These are phyloP conservation scores for Stipa capillata DNA, from an alignment of 176 grass and related monocot species.

Conservation along the genomic window DNA sequence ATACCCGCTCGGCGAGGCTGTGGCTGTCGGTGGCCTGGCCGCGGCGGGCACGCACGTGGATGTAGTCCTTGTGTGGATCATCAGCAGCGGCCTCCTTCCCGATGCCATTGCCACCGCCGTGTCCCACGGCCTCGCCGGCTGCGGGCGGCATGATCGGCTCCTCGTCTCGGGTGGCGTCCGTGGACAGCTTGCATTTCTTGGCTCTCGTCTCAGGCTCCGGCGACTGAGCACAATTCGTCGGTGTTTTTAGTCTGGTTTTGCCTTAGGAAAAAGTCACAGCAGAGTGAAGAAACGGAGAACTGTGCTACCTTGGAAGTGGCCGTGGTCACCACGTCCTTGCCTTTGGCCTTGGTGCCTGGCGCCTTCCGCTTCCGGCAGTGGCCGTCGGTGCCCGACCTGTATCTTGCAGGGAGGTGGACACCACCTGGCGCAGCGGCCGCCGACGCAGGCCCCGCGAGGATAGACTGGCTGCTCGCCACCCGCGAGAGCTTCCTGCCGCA, in stretches of 20 bases:
- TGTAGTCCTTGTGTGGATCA: slow-evolving; percentile 51
- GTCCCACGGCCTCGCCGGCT: not conserved
- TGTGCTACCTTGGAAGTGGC: not conserved
- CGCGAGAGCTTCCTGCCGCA: slow-evolving; percentile 17
- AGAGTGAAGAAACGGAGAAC: not conserved
- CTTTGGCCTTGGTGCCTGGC: slow-evolving; percentile 22
- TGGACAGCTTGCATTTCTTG: slow-evolving; percentile 34
- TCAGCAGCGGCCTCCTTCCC: not conserved
- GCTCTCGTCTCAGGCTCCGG: slow-evolving; percentile 12
- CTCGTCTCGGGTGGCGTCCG: not conserved
- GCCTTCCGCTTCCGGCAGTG: slow-evolving; percentile 50
- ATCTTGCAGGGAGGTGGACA: not conserved
- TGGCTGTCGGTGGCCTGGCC: slow-evolving; percentile 77
- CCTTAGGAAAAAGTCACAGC: no score
- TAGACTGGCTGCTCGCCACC: slow-evolving; percentile 49
- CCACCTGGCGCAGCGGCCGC: not conserved
- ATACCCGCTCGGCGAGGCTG: slow-evolving; percentile 63
- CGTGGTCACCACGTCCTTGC: slow-evolving; percentile 16
- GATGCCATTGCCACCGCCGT: not conserved
- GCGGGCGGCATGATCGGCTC: not conserved
- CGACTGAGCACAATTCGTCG: not conserved
- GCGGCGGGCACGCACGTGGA: slow-evolving; percentile 59
- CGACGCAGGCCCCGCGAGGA: slow-evolving; percentile 9
- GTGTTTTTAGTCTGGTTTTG: not conserved
- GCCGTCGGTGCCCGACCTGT: not conserved